phyloP scores from a whole-genome alignment of 2,329 filamentous ascomycete species.

The Cladosporium austrohemisphaericum region DNA sequence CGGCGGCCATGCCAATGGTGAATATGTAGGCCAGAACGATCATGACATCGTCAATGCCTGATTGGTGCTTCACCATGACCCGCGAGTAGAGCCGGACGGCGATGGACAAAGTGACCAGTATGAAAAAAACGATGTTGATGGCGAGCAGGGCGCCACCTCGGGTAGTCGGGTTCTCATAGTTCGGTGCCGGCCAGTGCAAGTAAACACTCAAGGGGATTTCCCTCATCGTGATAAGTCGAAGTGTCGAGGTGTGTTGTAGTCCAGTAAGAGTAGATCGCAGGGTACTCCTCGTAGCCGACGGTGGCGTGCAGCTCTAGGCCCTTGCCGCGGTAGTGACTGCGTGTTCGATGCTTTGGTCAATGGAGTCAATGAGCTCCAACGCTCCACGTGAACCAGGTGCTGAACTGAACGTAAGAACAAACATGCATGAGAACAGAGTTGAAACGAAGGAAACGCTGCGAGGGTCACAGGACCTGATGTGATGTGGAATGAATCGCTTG shows the following conservation, averaged over 20 bases:
- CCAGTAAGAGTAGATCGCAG: neutral
- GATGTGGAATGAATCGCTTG: constrained; percentile 1
- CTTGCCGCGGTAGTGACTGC: constrained; percentile 1
- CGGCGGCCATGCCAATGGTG: constrained; percentile 36
- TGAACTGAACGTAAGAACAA: constrained; percentile 11
- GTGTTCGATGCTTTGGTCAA: neutral
- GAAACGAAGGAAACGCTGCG: constrained; percentile 8
- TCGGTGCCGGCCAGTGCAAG: constrained; percentile 37
- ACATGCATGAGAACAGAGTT: constrained; percentile 4
- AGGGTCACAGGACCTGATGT: neutral
- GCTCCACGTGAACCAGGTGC: neutral
- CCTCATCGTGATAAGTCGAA: constrained; percentile 2
- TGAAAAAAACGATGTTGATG: constrained; percentile 38
- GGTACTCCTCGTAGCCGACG: neutral
- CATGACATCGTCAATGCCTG: constrained; percentile 42
- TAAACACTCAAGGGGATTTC: constrained; percentile 30
- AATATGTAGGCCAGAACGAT: constrained; percentile 41
- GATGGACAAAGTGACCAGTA: constrained; percentile 37
- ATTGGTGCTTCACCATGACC: constrained; percentile 39
- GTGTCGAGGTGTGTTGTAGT: neutral
- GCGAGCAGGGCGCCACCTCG: constrained; percentile 39
- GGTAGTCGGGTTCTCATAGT: constrained; percentile 41
- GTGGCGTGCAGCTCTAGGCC: neutral
- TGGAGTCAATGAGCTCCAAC: neutral
- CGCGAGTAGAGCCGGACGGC: constrained; percentile 40